Evolutionary conservation across 257 asterid species (phyloP).

Genomic region (Vinca minor): DNA sequence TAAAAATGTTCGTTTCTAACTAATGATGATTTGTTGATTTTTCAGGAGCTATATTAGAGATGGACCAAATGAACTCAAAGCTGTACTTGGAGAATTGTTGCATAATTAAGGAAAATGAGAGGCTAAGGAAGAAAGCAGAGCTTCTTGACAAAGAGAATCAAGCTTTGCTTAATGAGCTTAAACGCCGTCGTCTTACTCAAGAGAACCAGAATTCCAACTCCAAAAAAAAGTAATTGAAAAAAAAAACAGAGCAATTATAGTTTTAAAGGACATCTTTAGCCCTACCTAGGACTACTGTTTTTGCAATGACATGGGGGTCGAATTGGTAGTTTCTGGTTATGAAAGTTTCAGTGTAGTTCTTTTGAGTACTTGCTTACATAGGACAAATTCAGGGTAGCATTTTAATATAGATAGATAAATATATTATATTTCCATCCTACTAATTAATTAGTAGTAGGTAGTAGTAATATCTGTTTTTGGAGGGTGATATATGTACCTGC

Average conservation of each 20-base stretch:
- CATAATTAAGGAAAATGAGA: conserved; percentile 69
- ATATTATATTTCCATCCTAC: neutral
- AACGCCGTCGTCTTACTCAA: conserved; percentile 44
- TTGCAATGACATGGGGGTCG: conserved; percentile 4
- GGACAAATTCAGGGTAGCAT: conserved; percentile 8
- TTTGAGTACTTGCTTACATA: neutral
- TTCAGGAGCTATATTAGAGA: neutral
- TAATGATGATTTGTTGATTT: no score
- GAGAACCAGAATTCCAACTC: conserved; percentile 28
- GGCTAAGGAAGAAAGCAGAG: conserved; percentile 75
- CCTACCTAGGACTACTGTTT: conserved; percentile 16
- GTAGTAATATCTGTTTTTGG: neutral
- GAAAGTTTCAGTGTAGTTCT: conserved; percentile 3
- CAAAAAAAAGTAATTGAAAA: conserved; percentile 20
- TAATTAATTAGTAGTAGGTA: no score
- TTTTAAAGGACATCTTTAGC: conserved; percentile 7
- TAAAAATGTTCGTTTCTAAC: no score
- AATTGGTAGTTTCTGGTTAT: conserved; percentile 10
- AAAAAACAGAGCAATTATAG: neutral
- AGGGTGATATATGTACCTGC: conserved; percentile 1
- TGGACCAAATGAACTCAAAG: conserved; percentile 76
- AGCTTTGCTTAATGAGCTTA: conserved; percentile 54
- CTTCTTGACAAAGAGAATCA: conserved; percentile 71
- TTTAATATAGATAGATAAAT: neutral
- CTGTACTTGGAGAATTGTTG: conserved; percentile 58